Percentiles rank a stretch among this genome's conserved stretches.
phyloP scores from a whole-genome alignment of 768 basidiomycete species.

The Panaeolus cyanescens region DNA sequence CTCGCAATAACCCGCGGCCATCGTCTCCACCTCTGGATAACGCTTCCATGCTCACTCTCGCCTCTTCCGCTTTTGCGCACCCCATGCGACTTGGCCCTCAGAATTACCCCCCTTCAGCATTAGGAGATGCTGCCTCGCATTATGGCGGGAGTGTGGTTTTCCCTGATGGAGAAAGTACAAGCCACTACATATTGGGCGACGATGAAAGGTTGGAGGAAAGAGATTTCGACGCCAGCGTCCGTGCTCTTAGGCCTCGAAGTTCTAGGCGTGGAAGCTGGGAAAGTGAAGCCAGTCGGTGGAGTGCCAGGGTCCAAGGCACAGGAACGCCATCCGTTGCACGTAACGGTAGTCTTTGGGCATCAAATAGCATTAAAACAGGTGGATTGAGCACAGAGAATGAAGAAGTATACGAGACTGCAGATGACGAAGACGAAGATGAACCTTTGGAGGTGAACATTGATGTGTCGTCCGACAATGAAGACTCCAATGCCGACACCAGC shows the following conservation, averaged over 20 bases:
- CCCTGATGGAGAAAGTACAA: constrained; percentile 66
- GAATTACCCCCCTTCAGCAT: constrained; percentile 49
- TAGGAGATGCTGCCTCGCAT: constrained; percentile 72
- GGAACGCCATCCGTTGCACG: constrained; percentile 47
- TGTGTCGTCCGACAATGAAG: background rate
- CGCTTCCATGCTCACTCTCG: constrained; percentile 90
- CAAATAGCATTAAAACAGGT: constrained; percentile 62
- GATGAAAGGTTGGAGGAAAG: constrained; percentile 66
- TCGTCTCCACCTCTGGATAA: constrained; percentile 90
- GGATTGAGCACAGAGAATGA: constrained; percentile 52
- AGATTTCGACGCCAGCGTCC: constrained; percentile 85
- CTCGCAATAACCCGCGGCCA: constrained; percentile 93
- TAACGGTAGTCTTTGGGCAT: constrained; percentile 63
- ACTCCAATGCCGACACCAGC: background rate
- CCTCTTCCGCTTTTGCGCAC: constrained; percentile 87
- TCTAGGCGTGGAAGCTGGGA: constrained; percentile 91
- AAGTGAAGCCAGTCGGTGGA: constrained; percentile 88
- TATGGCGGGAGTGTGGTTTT: constrained; percentile 61
- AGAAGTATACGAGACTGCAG: constrained; percentile 29
- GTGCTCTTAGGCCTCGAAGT: constrained; percentile 86
- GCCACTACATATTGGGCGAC: constrained; percentile 67
- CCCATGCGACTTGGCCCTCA: constrained; percentile 51
- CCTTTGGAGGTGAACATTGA: constrained; percentile 10
- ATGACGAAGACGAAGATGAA: constrained; percentile 10
- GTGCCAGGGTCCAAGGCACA: constrained; percentile 62